Evolutionary conservation across 2,329 filamentous ascomycete species (phyloP).

Genomic region (Epichloe scottii): DNA sequence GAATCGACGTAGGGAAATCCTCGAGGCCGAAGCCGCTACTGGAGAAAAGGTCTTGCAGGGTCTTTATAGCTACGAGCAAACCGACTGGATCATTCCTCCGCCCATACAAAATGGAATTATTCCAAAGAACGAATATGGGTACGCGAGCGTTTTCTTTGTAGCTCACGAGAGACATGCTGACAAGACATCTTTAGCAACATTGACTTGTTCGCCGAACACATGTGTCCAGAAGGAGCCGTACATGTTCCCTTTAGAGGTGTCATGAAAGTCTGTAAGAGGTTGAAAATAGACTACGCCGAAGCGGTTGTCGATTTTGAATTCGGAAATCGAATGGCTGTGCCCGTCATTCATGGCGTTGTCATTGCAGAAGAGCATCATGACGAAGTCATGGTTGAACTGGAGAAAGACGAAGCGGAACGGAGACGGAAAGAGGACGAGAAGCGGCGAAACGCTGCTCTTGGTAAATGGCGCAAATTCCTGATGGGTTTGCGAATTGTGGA

Average conservation of each 20-base stretch:
- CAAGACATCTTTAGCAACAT: conserved; percentile 50
- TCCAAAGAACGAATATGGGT: conserved; percentile 83
- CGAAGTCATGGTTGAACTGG: conserved; percentile 64
- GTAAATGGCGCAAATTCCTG: conserved; percentile 75
- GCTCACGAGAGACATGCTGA: neutral
- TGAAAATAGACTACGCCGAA: conserved; percentile 82
- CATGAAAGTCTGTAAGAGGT: conserved; percentile 66
- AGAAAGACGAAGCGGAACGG: conserved; percentile 63
- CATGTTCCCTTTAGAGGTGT: conserved; percentile 73
- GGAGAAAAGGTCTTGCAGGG: conserved; percentile 81
- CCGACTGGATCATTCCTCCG: conserved; percentile 86
- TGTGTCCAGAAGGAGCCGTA: conserved; percentile 74
- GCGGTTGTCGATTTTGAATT: conserved; percentile 96
- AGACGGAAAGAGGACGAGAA: conserved; percentile 74
- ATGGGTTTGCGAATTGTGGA: conserved; percentile 75
- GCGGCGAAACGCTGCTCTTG: conserved; percentile 58
- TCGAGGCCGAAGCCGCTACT: conserved; percentile 66
- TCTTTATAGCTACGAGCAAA: conserved; percentile 72
- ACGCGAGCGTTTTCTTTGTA: conserved; percentile 5
- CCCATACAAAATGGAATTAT: conserved; percentile 77
- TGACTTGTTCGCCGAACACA: conserved; percentile 84
- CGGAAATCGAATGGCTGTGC: conserved; percentile 85
- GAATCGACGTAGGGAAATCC: conserved; percentile 75
- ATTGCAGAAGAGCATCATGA: conserved; percentile 70
- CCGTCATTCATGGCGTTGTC: conserved; percentile 81